Conservation (phyloP, 805 yeast genomes). For the Crinitomyces ghanaensis region DNA sequence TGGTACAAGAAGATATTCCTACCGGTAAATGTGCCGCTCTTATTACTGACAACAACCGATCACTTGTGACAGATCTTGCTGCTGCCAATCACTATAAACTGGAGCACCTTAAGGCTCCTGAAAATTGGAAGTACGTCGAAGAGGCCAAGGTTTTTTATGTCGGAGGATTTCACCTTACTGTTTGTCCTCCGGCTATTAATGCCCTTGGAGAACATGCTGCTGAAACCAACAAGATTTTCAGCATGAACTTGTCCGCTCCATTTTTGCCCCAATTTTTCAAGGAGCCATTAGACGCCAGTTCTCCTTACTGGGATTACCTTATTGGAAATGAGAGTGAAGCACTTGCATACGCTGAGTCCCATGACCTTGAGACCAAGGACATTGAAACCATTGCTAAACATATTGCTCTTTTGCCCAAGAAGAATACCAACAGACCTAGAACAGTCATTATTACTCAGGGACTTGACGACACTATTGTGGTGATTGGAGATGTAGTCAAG, state of each 20-base stretch:
- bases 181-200: slow-evolving; percentile 87
- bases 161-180: slow-evolving; percentile 99
- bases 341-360: slow-evolving; percentile 82
- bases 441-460: slow-evolving; percentile 94
- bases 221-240: slow-evolving; percentile 61
- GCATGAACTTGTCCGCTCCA: slow-evolving; percentile 90
- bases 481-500: slow-evolving; percentile 36
- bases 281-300: slow-evolving; percentile 66
- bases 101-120: slow-evolving; percentile 74
- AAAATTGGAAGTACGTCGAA: slow-evolving; percentile 81
- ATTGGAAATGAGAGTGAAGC: slow-evolving; percentile 98
- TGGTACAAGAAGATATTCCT: slow-evolving; percentile 56
- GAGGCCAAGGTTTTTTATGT: slow-evolving; percentile 75
- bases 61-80: slow-evolving; percentile 88
- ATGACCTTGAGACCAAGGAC: slow-evolving; percentile 50
- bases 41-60: slow-evolving; percentile 78
- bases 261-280: slow-evolving; percentile 94
- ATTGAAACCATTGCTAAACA: slow-evolving; percentile 68
- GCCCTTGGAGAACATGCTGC: slow-evolving; percentile 90
- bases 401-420: slow-evolving; percentile 71
- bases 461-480: slow-evolving; percentile 77
- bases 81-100: slow-evolving; percentile 97
- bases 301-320: slow-evolving; percentile 83
- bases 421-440: slow-evolving; percentile 56
- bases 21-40: slow-evolving; percentile 99